Percentiles rank a stretch among this genome's conserved stretches.
Conservation (phyloP, 2,329 filamentous ascomycete genomes). For the Cercospora sp. region DNA sequence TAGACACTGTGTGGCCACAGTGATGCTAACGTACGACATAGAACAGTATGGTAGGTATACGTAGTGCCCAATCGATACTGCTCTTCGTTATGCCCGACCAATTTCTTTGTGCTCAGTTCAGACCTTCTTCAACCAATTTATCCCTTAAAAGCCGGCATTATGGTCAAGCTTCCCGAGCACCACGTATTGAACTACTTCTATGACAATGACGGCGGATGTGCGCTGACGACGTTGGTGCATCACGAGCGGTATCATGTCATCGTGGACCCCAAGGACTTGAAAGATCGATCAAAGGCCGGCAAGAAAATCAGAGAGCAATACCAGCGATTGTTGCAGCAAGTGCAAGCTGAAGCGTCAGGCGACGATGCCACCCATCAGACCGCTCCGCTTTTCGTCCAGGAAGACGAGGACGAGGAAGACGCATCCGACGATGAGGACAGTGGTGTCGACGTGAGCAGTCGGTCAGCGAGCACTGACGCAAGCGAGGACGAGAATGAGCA, state of each 20-base stretch:
- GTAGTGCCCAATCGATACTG: not conserved
- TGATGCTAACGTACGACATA: slow-evolving; percentile 2
- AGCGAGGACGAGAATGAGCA: slow-evolving; percentile 28
- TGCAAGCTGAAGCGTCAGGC: slow-evolving; percentile 24
- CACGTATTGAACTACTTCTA: slow-evolving; percentile 39
- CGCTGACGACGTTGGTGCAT: slow-evolving; percentile 37
- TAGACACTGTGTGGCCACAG: slow-evolving; percentile 11
- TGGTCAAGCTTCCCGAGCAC: slow-evolving; percentile 30
- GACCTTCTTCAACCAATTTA: not conserved
- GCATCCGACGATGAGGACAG: slow-evolving; percentile 32
- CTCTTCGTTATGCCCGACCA: not conserved
- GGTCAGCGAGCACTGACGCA: not conserved
- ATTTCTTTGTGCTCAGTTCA: not conserved
- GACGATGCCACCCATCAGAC: slow-evolving; percentile 20
- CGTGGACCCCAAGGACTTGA: slow-evolving; percentile 32
- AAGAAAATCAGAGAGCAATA: slow-evolving; percentile 31
- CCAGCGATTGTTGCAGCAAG: slow-evolving; percentile 28
- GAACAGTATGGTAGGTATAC: not conserved
- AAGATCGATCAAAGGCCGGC: slow-evolving; percentile 25
- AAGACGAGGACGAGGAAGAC: slow-evolving; percentile 25
- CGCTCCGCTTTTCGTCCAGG: slow-evolving; percentile 24
- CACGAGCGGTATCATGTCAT: slow-evolving; percentile 39
- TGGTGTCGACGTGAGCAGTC: slow-evolving; percentile 31
- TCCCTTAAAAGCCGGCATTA: slow-evolving; percentile 1
- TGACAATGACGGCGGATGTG: slow-evolving; percentile 37